Conservation (phyloP, 148 eudicot species). For the Cornus kousa region DNA sequence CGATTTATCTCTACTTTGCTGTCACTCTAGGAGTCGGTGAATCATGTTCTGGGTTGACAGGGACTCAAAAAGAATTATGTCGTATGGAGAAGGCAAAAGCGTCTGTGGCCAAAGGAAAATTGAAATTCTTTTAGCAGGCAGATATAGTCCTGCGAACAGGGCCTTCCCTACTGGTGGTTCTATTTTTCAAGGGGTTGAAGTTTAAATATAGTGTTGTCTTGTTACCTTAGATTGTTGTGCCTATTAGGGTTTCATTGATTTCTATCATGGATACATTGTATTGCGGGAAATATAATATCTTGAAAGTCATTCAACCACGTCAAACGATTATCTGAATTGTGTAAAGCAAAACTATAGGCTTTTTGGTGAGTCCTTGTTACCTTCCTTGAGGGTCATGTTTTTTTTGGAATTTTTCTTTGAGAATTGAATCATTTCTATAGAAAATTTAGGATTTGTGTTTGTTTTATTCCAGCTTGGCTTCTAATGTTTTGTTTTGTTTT, state of each 20-base stretch:
- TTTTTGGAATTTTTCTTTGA: not conserved
- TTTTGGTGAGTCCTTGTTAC: not conserved
- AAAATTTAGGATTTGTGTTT: too few species aligned
- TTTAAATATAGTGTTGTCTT: not conserved
- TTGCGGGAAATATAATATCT: not conserved
- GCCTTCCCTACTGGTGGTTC: not conserved
- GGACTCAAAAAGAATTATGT: conserved; percentile 56
- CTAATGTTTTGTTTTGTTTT: too few species aligned
- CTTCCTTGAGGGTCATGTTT: not conserved
- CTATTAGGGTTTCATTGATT: conserved; percentile 4
- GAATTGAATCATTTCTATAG: not conserved
- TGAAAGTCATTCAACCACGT: not conserved
- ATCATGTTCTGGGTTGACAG: conserved; percentile 57
- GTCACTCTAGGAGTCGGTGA: conserved; percentile 61
- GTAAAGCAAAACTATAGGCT: not conserved
- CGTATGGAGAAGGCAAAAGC: conserved; percentile 47
- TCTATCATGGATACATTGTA: not conserved
- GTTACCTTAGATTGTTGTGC: not conserved
- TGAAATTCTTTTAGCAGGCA: conserved; percentile 44
- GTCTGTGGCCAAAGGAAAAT: conserved; percentile 51
- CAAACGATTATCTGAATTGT: not conserved
- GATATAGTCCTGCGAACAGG: not conserved
- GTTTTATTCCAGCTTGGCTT: too few species aligned
- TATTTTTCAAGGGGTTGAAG: not conserved
- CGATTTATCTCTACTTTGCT: conserved; percentile 84